phyloP scores from a whole-genome alignment of 192 early-diverging fungal species.

The Coemansia sp. region DNA sequence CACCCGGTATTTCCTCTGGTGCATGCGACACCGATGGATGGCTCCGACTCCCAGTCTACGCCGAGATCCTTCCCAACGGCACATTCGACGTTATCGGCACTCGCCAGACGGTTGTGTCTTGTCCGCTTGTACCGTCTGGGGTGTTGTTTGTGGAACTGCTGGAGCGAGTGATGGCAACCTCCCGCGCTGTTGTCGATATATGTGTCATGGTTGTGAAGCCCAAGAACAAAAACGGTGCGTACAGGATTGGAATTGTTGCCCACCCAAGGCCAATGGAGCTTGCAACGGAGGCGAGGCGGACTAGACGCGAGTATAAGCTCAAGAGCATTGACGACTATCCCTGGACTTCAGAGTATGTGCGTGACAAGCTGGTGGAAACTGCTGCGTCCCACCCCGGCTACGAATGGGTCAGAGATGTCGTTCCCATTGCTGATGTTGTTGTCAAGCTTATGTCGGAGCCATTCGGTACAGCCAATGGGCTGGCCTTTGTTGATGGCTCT shows the following conservation, averaged over 20 bases:
- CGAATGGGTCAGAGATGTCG: constrained; percentile 25
- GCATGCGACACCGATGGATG: constrained; percentile 24
- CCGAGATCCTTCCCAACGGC: constrained; percentile 48
- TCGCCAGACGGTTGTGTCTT: constrained; percentile 12
- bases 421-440: constrained; percentile 17
- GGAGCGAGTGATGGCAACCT: constrained; percentile 28
- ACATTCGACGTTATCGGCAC: constrained; percentile 38
- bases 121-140: constrained; percentile 21
- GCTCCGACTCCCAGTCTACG: constrained; percentile 34
- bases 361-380: constrained; percentile 28
- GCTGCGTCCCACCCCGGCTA: constrained; percentile 1
- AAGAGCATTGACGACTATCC: constrained; percentile 30
- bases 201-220: constrained; percentile 16
- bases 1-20: background rate
- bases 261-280: constrained; percentile 47
- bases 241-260: constrained; percentile 19
- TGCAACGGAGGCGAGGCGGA: constrained; percentile 19
- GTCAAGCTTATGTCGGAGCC: constrained; percentile 46
- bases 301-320: constrained; percentile 41
- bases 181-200: constrained; percentile 30
- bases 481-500: constrained; percentile 33
- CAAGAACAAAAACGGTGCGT: background rate
- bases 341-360: constrained; percentile 45
- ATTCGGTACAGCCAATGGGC: constrained; percentile 22
- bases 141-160: constrained; percentile 26